phyloP scores from a whole-genome alignment of 139 green algal species.

The Eudorina sp. region DNA sequence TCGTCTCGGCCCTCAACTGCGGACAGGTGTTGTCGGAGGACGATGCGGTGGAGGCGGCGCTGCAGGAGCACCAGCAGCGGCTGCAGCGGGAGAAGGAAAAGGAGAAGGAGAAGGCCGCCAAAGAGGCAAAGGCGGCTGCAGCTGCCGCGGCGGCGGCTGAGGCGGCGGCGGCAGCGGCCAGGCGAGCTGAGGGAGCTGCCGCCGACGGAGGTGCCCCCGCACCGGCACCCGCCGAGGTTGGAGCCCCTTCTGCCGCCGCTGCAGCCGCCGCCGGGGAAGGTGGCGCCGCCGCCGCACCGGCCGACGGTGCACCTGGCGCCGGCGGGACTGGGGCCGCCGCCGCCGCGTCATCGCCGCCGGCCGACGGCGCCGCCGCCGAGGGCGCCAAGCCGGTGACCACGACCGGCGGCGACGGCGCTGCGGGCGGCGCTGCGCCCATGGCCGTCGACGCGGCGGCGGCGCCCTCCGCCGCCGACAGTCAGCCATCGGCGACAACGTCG shows the following conservation, averaged over 20 bases:
- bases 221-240: neutral
- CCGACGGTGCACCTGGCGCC: neutral
- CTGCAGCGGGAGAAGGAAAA: neutral
- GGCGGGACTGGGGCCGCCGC: neutral
- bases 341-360: neutral
- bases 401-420: neutral
- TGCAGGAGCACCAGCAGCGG: neutral
- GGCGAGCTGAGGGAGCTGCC: neutral
- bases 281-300: neutral
- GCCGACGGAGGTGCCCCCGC: no score
- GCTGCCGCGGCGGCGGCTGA: neutral
- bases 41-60: neutral
- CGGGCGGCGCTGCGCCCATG: neutral
- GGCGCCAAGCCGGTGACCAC: neutral
- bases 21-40: slow-evolving; percentile 12
- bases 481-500: neutral
- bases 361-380: neutral
- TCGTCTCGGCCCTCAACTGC: neutral
- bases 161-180: neutral
- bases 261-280: neutral
- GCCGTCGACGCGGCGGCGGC: neutral
- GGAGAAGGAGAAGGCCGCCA: neutral
- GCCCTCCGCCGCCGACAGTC: neutral
- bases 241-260: neutral
- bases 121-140: neutral